These are phyloP conservation scores for Saccharomyces hybrid DNA, from an alignment of 1,139 yeast species.

Conservation along the genomic window DNA sequence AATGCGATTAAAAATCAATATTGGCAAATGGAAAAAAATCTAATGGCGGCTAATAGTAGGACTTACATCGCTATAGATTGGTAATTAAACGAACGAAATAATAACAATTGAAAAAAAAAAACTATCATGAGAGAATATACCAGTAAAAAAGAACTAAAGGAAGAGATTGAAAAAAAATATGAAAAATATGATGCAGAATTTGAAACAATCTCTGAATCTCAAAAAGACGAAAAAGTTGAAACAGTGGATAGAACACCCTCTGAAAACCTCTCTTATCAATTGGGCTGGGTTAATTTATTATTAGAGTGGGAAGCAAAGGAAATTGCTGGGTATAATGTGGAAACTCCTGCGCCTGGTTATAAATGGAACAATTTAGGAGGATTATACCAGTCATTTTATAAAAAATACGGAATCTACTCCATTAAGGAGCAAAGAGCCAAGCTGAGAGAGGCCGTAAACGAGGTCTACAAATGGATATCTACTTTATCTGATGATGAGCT, in stretches of 20 bases:
- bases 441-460: background rate
- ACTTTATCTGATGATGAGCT: background rate
- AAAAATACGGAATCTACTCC: background rate
- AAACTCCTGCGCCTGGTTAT: background rate
- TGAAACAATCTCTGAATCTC: background rate
- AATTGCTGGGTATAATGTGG: background rate
- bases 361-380: background rate
- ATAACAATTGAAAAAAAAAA: background rate
- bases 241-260: background rate
- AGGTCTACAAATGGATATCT: background rate
- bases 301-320: background rate
- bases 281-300: background rate
- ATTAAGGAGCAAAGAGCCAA: background rate
- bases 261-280: background rate
- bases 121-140: background rate
- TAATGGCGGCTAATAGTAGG: too few species aligned
- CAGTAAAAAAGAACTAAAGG: background rate
- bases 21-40: too few species aligned
- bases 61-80: too few species aligned
- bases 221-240: background rate
- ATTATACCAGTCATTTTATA: background rate
- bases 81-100: too few species aligned
- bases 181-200: background rate
- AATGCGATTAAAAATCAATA: too few species aligned
- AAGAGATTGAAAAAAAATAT: background rate